Conservation (phyloP, 2,329 filamentous ascomycete species). For the Penicillium sp. region DNA sequence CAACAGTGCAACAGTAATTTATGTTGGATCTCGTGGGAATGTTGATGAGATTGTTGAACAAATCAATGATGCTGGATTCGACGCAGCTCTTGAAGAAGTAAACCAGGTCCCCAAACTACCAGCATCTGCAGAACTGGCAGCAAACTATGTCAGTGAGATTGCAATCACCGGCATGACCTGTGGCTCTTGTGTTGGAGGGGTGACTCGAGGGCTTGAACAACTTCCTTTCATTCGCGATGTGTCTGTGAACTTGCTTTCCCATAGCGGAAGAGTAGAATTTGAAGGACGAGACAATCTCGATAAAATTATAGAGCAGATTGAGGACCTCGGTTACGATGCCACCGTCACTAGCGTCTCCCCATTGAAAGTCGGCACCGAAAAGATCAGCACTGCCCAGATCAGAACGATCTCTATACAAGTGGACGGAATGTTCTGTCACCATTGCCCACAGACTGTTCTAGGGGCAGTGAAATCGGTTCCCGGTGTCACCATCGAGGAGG, state of each 20-base stretch:
- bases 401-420: constrained; percentile 64
- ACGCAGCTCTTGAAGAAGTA: constrained; percentile 43
- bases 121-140: constrained; percentile 1
- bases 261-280: constrained; percentile 51
- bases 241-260: constrained; percentile 52
- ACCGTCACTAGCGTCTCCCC: constrained; percentile 49
- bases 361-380: constrained; percentile 30
- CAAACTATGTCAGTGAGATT: constrained; percentile 44
- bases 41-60: constrained; percentile 47
- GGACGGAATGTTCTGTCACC: constrained; percentile 71
- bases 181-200: constrained; percentile 52
- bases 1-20: constrained; percentile 64
- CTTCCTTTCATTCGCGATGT: constrained; percentile 47
- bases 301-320: constrained; percentile 49
- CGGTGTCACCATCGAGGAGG: constrained; percentile 38
- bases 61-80: constrained; percentile 51
- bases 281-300: constrained; percentile 45
- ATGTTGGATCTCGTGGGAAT: constrained; percentile 48
- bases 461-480: constrained; percentile 46
- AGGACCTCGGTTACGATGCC: constrained; percentile 64
- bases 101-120: constrained; percentile 10
- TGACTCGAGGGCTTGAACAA: constrained; percentile 48
- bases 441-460: constrained; percentile 58
- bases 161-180: constrained; percentile 59
- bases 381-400: constrained; percentile 27